Percentiles rank a stretch among this genome's conserved stretches.
Evolutionary conservation across 1,139 yeast genomes (phyloP).

Genomic region (Pichia sp.): DNA sequence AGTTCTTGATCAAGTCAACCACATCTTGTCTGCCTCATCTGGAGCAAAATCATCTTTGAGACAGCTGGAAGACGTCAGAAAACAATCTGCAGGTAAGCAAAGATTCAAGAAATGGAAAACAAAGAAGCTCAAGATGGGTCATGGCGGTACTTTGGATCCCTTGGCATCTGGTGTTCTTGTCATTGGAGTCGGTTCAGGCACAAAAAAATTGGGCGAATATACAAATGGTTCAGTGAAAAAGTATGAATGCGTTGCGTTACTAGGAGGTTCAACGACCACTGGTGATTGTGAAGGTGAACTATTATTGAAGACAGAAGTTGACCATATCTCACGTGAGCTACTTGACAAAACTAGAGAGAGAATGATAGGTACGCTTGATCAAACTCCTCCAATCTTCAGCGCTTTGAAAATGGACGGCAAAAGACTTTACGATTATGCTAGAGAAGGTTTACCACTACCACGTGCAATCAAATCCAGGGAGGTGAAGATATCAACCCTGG

Average conservation of each 20-base stretch:
- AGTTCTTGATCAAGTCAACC: slow-evolving; percentile 59
- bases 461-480: slow-evolving; percentile 69
- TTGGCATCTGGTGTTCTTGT: slow-evolving; percentile 90
- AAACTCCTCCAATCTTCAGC: slow-evolving; percentile 92
- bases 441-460: slow-evolving; percentile 83
- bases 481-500: slow-evolving; percentile 52
- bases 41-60: slow-evolving; percentile 52
- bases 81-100: slow-evolving; percentile 31
- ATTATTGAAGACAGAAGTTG: slow-evolving; percentile 47
- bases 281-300: slow-evolving; percentile 91
- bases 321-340: slow-evolving; percentile 50
- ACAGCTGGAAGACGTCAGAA: slow-evolving; percentile 39
- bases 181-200: slow-evolving; percentile 85
- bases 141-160: slow-evolving; percentile 97
- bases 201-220: slow-evolving; percentile 69
- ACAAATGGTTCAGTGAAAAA: slow-evolving; percentile 66
- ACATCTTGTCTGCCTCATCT: slow-evolving; percentile 51
- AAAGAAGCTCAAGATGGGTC: slow-evolving; percentile 81
- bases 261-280: slow-evolving; percentile 89
- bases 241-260: slow-evolving; percentile 75
- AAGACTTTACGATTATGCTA: slow-evolving; percentile 89
- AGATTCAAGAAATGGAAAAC: slow-evolving; percentile 20
- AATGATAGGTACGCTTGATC: slow-evolving; percentile 73
- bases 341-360: slow-evolving; percentile 46
- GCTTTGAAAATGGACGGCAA: slow-evolving; percentile 94